Base-by-base conservation (phyloP, 2,329 filamentous ascomycete genomes). In the Botryotinia convoluta region DNA sequence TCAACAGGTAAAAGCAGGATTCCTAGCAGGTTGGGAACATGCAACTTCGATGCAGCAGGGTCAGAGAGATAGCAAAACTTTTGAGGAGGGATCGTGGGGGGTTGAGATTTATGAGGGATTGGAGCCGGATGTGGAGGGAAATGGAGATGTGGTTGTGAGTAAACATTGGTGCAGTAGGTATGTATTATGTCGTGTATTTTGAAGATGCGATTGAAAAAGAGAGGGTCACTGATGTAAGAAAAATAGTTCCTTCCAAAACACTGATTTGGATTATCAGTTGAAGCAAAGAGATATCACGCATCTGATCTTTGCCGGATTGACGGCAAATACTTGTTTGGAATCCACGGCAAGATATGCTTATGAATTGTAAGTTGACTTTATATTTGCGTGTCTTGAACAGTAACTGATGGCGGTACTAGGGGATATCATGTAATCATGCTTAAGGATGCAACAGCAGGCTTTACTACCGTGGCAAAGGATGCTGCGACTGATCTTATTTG, bases 181-280 rank as follows among this genome's bases (percentile, higher is more conserved):
- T 64, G 74, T 73, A 29, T 54, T 51, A 57, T 35, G 4, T 35
- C 22, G n/a, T 57, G 3, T 3, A 10, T 51, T n/a, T 10, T 37
- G 22, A 29, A 14, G 42, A 32, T 14, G 26, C 4, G 14, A 1
- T 42, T 42, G 3, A 39, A 22, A 14, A 20, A 35, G 18, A 1
- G 18, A n/a, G 2, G 35, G 18, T 18, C 9, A 42, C 48, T 68
- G 14, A 68, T 57, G 0, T 57, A 8, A 29, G 6, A 5, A 10
- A 32, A 26, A 45, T 39, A 79, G 77, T 63, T 81, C 80, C 0
- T 82, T 82, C 69, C 65, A 76, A n/a, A 82, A 81, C 60, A 82
- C 81, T 1, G 81, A 83, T 76, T 71, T 83, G 32, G 79, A 82
- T 48, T 82, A 79, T 69, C 80, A 82, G 73, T 75, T 83, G 32